Percentiles rank a stretch among this genome's conserved stretches.
These are phyloP conservation scores for Lepraria neglecta DNA, from an alignment of 495 filamentous ascomycete genomes.

Conservation along the genomic window DNA sequence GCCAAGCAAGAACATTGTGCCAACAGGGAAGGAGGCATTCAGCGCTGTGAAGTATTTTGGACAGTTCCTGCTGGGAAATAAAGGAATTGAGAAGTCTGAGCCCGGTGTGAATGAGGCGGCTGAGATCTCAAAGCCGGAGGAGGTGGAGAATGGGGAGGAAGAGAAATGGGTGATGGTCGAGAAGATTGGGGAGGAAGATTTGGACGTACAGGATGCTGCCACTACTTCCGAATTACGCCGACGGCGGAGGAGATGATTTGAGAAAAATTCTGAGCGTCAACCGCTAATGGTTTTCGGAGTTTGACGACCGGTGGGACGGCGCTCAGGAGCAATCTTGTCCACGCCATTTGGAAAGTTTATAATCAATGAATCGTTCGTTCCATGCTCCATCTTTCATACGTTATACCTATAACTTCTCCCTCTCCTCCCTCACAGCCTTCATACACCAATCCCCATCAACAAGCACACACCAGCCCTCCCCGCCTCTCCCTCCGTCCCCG, in stretches of 20 bases:
- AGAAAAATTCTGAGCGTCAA: background rate
- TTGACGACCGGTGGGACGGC: background rate
- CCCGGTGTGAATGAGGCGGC: slow-evolving; percentile 7
- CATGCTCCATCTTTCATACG: background rate
- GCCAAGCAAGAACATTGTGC: slow-evolving; percentile 79
- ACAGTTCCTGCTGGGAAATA: slow-evolving; percentile 55
- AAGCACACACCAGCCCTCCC: slow-evolving; percentile 86
- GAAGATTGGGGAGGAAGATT: slow-evolving; percentile 12
- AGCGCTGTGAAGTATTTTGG: slow-evolving; percentile 76
- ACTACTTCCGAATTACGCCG: slow-evolving; percentile 13
- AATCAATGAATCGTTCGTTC: background rate
- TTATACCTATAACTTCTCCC: background rate
- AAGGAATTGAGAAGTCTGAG: slow-evolving; percentile 27
- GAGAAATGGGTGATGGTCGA: slow-evolving; percentile 17
- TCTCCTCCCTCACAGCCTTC: slow-evolving; percentile 49
- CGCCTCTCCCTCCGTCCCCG: slow-evolving; percentile 55
- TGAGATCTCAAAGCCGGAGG: slow-evolving; percentile 6
- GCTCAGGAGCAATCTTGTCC: background rate
- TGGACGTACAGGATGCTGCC: background rate
- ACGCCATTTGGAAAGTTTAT: background rate
- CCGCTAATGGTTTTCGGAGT: background rate
- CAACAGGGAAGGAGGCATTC: slow-evolving; percentile 81
- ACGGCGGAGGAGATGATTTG: slow-evolving; percentile 7
- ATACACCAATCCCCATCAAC: slow-evolving; percentile 78
- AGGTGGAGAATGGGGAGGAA: slow-evolving; percentile 7